Evolutionary conservation across 2,329 filamentous ascomycete genomes (phyloP).

Genomic region (Ophiocordyceps camponoti-rufipedis): DNA sequence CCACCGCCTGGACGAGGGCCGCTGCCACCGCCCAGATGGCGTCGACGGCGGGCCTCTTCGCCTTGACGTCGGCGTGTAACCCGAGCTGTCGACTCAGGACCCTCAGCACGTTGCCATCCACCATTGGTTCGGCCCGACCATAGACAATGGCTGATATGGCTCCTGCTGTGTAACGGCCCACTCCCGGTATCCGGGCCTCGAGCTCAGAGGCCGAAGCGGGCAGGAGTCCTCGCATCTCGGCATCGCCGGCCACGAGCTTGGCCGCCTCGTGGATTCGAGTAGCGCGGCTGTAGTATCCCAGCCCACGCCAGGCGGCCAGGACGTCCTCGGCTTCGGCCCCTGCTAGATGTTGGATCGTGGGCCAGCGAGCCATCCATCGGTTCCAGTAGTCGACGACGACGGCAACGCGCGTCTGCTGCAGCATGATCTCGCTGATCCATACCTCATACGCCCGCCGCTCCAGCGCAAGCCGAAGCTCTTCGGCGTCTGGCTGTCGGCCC

Average conservation of each 20-base stretch:
- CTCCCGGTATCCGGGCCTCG: slow-evolving; percentile 34
- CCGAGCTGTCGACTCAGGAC: slow-evolving; percentile 43
- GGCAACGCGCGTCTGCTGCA: slow-evolving; percentile 46
- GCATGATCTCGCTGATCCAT: slow-evolving; percentile 50
- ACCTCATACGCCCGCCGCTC: slow-evolving; percentile 43
- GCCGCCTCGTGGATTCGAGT: slow-evolving; percentile 40
- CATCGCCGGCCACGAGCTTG: slow-evolving; percentile 26
- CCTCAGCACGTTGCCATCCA: slow-evolving; percentile 44
- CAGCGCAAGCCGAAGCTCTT: slow-evolving; percentile 22
- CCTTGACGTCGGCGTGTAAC: slow-evolving; percentile 35
- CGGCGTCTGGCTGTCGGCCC: slow-evolving; percentile 6
- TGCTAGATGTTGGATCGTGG: slow-evolving; percentile 37
- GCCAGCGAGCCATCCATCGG: slow-evolving; percentile 42
- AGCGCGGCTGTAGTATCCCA: slow-evolving; percentile 48
- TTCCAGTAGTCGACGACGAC: slow-evolving; percentile 46
- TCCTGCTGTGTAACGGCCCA: slow-evolving; percentile 44
- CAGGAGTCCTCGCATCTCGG: slow-evolving; percentile 25
- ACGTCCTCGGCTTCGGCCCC: slow-evolving; percentile 35
- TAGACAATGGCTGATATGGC: slow-evolving; percentile 46
- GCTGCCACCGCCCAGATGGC: slow-evolving; percentile 40
- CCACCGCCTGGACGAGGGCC: slow-evolving; percentile 30
- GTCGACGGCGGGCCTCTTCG: slow-evolving; percentile 32
- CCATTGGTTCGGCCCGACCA: slow-evolving; percentile 37
- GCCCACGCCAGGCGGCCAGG: slow-evolving; percentile 37
- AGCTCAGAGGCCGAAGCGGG: slow-evolving; percentile 27